Conservation (phyloP, 106 monocot genomes). For the Allium sativum region DNA sequence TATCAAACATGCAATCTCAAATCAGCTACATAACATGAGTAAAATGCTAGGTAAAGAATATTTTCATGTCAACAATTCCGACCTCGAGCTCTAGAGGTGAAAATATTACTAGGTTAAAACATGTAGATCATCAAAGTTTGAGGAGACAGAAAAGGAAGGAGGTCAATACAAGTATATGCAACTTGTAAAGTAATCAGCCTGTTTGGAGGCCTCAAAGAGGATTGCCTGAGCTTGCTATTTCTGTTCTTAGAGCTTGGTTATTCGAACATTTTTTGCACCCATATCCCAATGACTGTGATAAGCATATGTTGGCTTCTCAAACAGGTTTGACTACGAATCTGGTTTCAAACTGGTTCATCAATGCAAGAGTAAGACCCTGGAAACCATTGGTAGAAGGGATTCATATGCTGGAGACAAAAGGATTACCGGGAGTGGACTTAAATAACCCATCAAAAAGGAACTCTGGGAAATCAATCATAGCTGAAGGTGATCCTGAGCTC, state of each 20-base stretch:
- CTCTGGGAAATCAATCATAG: too few species aligned
- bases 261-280: constrained; percentile 93
- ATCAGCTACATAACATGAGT: constrained; percentile 39
- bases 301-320: constrained; percentile 1
- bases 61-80: constrained; percentile 22
- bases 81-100: constrained; percentile 16
- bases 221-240: constrained; percentile 70
- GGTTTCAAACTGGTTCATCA: constrained; percentile 73
- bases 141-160: constrained; percentile 22
- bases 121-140: constrained; percentile 14
- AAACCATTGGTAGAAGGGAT: constrained; percentile 65
- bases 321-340: constrained; percentile 1
- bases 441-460: too few species aligned
- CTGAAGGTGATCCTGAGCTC: too few species aligned
- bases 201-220: constrained; percentile 72
- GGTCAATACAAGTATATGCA: constrained; percentile 14
- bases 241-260: constrained; percentile 78
- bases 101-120: constrained; percentile 11
- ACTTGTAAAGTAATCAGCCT: constrained; percentile 31
- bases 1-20: constrained; percentile 40
- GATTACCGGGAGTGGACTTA: too few species aligned
- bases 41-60: constrained; percentile 41
- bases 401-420: too few species aligned
- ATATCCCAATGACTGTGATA: constrained; percentile 81
- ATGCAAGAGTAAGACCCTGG: constrained; percentile 56